Base-by-base conservation (phyloP, 2,329 filamentous ascomycete species). In the Lachnellula cervina region DNA sequence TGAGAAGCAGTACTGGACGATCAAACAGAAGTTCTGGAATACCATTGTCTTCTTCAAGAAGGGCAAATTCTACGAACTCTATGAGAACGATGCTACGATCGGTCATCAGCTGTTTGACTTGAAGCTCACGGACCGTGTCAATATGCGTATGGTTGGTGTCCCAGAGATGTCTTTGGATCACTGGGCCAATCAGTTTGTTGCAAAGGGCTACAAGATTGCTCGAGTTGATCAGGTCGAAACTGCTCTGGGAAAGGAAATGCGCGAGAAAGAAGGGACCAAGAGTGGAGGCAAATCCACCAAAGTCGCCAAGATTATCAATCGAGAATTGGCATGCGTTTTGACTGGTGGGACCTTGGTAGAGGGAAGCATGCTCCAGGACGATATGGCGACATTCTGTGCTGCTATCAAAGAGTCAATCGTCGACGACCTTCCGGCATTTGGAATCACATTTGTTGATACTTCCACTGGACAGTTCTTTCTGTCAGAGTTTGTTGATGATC, bases 1-100 rank as follows among this genome's bases (percentile, higher is more conserved):
- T 62, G 94, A 99, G 73, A 95, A 91, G 71, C 94, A 99, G 70
- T 99, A 99, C 71, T 99, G 94, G 94, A 90, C 96, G 67, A 97
- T 99, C 72, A 99, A 99, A 75, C 89, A 92, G 71, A 97, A 97
- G 65, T 89, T 95, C 62, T 97, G 90, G 89, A 91, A 97, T 63
- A 97, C 92, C 0, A 87, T 99, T 46, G 93, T 99, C 16, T 99
- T 99, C 74, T 99, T 99, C 84, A 99, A 97, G 74, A 99, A 99
- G 77, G 94, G 94, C 67, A 99, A 99, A 67, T 99, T 99, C 73
- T 99, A 97, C 69, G 94, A 99, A 70, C 80, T 99, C 0, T 99
- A 97, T 68, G 94, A 99, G 71, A 96, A 97, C 58, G 94, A 99
- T 72, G 94, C 94, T 5, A 96, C 93, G 0, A 87, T 97, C 54